A percentile compares a stretch with the other conserved stretches of the same genome.
Evolutionary conservation across 176 grass and related monocot species (phyloP).

Genomic region (Olyra latifolia): DNA sequence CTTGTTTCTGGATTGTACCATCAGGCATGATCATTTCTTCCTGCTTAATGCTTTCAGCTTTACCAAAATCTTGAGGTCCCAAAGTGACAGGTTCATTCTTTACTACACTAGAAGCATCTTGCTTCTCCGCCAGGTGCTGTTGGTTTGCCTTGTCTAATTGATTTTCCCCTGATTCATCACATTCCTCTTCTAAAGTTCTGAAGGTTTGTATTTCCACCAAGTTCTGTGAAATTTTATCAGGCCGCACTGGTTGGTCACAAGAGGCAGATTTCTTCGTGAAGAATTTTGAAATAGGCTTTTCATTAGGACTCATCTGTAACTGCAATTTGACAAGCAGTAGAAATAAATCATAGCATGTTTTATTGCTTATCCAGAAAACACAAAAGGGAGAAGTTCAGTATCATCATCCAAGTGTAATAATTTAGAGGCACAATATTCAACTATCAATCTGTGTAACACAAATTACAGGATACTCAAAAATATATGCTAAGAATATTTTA

Average conservation of each 20-base stretch:
- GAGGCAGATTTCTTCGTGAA: constrained; percentile 58
- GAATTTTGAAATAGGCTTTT: constrained; percentile 72
- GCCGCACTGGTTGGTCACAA: constrained; percentile 13
- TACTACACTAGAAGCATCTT: not conserved
- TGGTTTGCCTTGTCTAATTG: constrained; percentile 20
- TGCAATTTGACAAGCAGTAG: constrained; percentile 37
- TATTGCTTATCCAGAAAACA: constrained; percentile 10
- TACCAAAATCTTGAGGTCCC: constrained; percentile 19
- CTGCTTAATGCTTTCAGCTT: constrained; percentile 24
- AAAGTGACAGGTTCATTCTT: constrained; percentile 33
- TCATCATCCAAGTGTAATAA: not conserved
- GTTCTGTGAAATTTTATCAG: not conserved
- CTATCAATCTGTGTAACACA: not conserved
- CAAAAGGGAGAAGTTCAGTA: not conserved
- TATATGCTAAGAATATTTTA: not conserved
- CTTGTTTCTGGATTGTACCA: not conserved
- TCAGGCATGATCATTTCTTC: not conserved
- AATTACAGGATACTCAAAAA: not conserved
- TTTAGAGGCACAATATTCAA: not conserved
- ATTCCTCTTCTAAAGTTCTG: constrained; percentile 32
- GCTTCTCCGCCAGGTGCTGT: constrained; percentile 10
- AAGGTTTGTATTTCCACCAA: constrained; percentile 18
- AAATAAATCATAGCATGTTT: not conserved
- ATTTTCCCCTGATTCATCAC: constrained; percentile 23
- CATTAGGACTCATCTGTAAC: constrained; percentile 52